phyloP scores from a whole-genome alignment of 345 rosid genomes.

The Euphorbia lathyris region DNA sequence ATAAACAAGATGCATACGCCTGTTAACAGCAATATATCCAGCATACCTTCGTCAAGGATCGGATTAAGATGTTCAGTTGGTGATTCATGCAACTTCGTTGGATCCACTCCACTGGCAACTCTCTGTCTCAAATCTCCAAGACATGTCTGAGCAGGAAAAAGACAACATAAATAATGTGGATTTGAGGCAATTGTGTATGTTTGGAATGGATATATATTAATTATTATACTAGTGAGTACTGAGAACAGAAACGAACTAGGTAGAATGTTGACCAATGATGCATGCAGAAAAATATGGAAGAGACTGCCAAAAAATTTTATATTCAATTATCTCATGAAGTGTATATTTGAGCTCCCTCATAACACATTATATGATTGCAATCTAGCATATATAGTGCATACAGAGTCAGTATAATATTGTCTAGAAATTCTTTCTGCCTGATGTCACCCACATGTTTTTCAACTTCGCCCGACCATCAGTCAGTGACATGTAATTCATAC shows the following conservation, averaged over 20 bases:
- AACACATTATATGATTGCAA: not conserved
- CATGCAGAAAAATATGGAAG: not conserved
- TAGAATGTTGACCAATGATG: not conserved
- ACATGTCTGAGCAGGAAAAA: conserved; percentile 46
- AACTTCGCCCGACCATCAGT: too few relatives aligned
- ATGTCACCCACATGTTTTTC: too few relatives aligned
- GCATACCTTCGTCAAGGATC: conserved; percentile 51
- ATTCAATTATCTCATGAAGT: not conserved
- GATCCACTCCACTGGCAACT: conserved; percentile 82
- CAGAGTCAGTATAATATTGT: not conserved
- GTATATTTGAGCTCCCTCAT: not conserved
- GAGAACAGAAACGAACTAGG: not conserved
- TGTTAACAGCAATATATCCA: not conserved
- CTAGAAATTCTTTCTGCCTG: too few relatives aligned
- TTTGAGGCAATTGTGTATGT: not conserved
- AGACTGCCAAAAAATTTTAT: not conserved
- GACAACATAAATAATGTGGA: not conserved
- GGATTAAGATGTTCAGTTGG: conserved; percentile 32
- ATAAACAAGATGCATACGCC: not conserved
- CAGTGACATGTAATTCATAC: too few relatives aligned
- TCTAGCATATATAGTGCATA: not conserved
- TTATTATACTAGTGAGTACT: not conserved
- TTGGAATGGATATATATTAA: not conserved
- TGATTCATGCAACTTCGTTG: conserved; percentile 57
- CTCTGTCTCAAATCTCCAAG: conserved; percentile 73